phyloP scores from a whole-genome alignment of 345 rosid species.

The Carallia brachiata region DNA sequence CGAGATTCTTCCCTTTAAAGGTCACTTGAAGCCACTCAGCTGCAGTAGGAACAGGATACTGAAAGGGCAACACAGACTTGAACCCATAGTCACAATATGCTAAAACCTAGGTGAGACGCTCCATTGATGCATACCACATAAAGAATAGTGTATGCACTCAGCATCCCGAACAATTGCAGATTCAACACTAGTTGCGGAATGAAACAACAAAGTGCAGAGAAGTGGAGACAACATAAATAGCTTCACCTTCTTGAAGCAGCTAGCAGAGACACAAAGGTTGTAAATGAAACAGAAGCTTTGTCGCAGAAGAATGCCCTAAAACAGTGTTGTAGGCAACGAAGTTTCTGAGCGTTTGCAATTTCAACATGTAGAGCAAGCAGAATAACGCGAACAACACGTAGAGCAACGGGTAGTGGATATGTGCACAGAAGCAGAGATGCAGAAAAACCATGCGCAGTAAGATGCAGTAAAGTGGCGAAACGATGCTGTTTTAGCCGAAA shows the following conservation, averaged over 20 bases:
- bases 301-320: slow-evolving; percentile 30
- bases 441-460: slow-evolving; percentile 46
- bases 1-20: neutral
- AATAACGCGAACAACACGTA: slow-evolving; percentile 33
- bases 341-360: slow-evolving; percentile 17
- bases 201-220: slow-evolving; percentile 21
- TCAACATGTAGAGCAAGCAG: slow-evolving; percentile 38
- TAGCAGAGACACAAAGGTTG: slow-evolving; percentile 15
- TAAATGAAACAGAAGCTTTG: slow-evolving; percentile 31
- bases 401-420: slow-evolving; percentile 35
- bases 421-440: slow-evolving; percentile 50
- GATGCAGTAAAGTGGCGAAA: slow-evolving; percentile 61
- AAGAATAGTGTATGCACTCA: slow-evolving; percentile 5
- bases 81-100: neutral
- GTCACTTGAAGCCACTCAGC: neutral
- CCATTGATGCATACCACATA: slow-evolving; percentile 5
- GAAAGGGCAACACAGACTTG: neutral
- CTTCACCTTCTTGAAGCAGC: slow-evolving; percentile 29
- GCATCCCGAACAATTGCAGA: slow-evolving; percentile 10
- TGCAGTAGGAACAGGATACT: neutral
- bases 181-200: slow-evolving; percentile 14
- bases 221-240: slow-evolving; percentile 21
- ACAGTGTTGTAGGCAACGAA: slow-evolving; percentile 19
- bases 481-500: slow-evolving; percentile 47
- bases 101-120: slow-evolving; percentile 8